phyloP scores from a whole-genome alignment of 768 basidiomycete genomes.

The Auricularia sp. region DNA sequence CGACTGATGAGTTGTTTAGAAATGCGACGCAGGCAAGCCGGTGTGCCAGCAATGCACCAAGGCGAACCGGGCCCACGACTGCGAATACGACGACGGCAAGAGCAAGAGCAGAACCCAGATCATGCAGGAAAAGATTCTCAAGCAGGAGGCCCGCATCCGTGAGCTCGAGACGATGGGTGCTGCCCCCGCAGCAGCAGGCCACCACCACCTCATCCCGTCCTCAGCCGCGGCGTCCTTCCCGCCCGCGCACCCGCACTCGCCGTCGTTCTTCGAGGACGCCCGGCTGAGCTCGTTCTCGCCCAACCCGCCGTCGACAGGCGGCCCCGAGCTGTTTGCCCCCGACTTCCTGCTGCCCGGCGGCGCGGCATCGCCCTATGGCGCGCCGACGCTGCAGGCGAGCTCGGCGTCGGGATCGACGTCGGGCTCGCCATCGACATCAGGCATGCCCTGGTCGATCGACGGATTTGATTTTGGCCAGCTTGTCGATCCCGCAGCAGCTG shows the following conservation, averaged over 20 bases:
- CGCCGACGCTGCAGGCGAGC: not conserved
- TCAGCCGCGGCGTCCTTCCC: conserved; percentile 16
- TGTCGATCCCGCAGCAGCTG: conserved; percentile 2
- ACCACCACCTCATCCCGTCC: conserved; percentile 17
- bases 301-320: not conserved
- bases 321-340: not conserved
- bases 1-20: conserved; percentile 27
- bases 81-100: conserved; percentile 79
- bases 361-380: too few species aligned
- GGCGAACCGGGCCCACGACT: conserved; percentile 64
- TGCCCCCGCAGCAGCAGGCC: not conserved
- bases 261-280: not conserved
- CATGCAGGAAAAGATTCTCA: conserved; percentile 65
- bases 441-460: not conserved
- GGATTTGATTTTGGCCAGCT: conserved; percentile 1
- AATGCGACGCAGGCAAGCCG: conserved; percentile 70
- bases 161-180: conserved; percentile 36
- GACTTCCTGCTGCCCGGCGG: not conserved
- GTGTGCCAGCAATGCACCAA: conserved; percentile 70
- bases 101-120: conserved; percentile 75
- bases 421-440: not conserved
- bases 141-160: conserved; percentile 59
- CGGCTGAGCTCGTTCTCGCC: not conserved
- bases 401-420: not conserved
- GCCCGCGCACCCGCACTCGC: conserved; percentile 8